phyloP scores from a whole-genome alignment of 129 eudicot genomes.

The Ambrosia trifida region DNA sequence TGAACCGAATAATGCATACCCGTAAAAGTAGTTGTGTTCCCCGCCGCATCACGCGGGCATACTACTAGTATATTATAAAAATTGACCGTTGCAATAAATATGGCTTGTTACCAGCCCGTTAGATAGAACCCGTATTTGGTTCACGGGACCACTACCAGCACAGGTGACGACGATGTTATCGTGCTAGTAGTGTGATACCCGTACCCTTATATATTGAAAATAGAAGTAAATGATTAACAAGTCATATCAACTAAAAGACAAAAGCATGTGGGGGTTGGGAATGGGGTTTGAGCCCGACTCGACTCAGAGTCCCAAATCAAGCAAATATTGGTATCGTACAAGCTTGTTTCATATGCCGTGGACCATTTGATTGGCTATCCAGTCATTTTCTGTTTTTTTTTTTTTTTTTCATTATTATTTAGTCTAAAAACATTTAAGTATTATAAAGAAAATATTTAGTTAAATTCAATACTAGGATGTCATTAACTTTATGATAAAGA shows the following conservation, averaged over 20 bases:
- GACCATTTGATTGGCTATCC: not conserved
- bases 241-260: conserved; percentile 6
- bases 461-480: not conserved
- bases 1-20: too few relatives aligned
- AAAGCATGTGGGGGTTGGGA: conserved; percentile 27
- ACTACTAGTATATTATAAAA: too few relatives aligned
- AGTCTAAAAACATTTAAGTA: not conserved
- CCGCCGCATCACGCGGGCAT: too few relatives aligned
- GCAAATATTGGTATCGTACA: conserved; percentile 6
- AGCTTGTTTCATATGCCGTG: conserved; percentile 1
- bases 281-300: conserved; percentile 10
- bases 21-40: too few relatives aligned
- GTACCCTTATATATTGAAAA: not conserved
- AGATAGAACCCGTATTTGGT: too few relatives aligned
- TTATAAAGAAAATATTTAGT: not conserved
- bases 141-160: too few relatives aligned
- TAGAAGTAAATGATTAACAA: not conserved
- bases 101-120: too few relatives aligned
- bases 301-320: conserved; percentile 3
- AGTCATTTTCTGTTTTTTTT: not conserved
- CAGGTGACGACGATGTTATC: too few relatives aligned
- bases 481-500: not conserved
- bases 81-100: too few relatives aligned
- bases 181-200: too few relatives aligned
- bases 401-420: not conserved